Evolutionary conservation across 2,329 filamentous ascomycete genomes (phyloP), one percentile per base, ranked within the genome.

Genomic region (Aspergillus fructus): DNA sequence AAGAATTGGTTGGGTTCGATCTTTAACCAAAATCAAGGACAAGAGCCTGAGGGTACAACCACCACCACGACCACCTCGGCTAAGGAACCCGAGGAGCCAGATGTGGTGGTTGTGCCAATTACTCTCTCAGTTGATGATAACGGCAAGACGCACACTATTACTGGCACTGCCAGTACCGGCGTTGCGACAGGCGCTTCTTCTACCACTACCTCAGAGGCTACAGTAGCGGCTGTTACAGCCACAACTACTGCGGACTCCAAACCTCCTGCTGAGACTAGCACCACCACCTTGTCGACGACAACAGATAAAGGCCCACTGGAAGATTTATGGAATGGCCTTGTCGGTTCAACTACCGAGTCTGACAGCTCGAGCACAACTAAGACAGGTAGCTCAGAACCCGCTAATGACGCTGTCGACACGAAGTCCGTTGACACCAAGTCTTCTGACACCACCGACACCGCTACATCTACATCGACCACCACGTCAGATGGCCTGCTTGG

Each of bases 81-180:
- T 53, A 43, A 39, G 41, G 50, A 56, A 11, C 27, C 9, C 30
- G 19, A 48, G 11, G 41, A 50, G 6, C 51, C 62, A 8, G 49
- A 59, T 12, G 59, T 65, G 13, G 56, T 66, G 17, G 46, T 65
- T 40, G 56, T 64, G 27, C 60, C 66, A 7, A 53, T 67, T 19
- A 64, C 60, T 27, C 37, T 66, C n/a, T 62, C 66, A 7, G 58
- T 68, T 19, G 62, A 67, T n/a, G 51, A 52, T 13, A 55, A 64
- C 33, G 65, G 64, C n/a, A 55, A 64, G 17, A 66, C 68, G 15
- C 61, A 66, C 48, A 66, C 66, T 4, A 61, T 68, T 27, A 60
- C 64, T 5, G 58, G 58, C 13, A 59, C 57, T 23, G 47, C 54
- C n/a, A 50, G 58, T 17, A 58, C 47, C 12, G 46, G 49, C 24